Percentiles rank a stretch among this genome's conserved stretches.
Conservation (phyloP, 345 rosid species). For the Euphorbia lathyris region DNA sequence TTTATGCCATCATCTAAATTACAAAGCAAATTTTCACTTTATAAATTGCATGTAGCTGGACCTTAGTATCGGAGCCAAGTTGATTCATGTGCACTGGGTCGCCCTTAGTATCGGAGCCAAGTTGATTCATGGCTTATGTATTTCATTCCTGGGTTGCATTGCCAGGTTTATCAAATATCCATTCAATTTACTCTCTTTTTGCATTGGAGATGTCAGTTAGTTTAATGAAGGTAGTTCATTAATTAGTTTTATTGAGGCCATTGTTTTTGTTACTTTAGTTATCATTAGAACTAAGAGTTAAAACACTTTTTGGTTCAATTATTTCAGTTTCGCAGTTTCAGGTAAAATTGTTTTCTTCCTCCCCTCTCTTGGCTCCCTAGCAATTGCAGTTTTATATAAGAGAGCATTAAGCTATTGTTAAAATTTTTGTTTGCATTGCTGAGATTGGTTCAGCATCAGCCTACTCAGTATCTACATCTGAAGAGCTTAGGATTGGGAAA, state of each 20-base stretch:
- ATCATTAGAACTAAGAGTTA: neutral
- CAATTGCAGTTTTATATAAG: too few relatives aligned
- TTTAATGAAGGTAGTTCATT: neutral
- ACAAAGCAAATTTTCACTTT: too few relatives aligned
- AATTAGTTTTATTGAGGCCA: neutral
- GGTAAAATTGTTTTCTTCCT: neutral
- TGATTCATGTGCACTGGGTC: too few relatives aligned
- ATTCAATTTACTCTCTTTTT: neutral
- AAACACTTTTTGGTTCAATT: too few relatives aligned
- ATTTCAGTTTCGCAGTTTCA: neutral
- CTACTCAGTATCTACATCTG: slow-evolving; percentile 81
- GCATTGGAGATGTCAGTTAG: neutral
- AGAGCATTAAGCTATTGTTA: too few relatives aligned
- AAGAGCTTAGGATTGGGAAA: slow-evolving; percentile 86
- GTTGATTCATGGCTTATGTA: too few relatives aligned
- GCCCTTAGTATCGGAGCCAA: too few relatives aligned
- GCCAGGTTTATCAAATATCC: too few relatives aligned
- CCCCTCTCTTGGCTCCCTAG: neutral
- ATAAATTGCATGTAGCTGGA: too few relatives aligned
- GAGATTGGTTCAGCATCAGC: slow-evolving; percentile 93
- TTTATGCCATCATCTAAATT: too few relatives aligned
- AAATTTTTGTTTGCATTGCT: slow-evolving; percentile 26
- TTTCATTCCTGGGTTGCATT: too few relatives aligned
- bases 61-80: too few relatives aligned
- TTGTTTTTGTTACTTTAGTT: neutral